A percentile compares a stretch with the other conserved stretches of the same genome.
phyloP scores from a whole-genome alignment of 73 alveolate genomes.

The Tetrahymena borealis region DNA sequence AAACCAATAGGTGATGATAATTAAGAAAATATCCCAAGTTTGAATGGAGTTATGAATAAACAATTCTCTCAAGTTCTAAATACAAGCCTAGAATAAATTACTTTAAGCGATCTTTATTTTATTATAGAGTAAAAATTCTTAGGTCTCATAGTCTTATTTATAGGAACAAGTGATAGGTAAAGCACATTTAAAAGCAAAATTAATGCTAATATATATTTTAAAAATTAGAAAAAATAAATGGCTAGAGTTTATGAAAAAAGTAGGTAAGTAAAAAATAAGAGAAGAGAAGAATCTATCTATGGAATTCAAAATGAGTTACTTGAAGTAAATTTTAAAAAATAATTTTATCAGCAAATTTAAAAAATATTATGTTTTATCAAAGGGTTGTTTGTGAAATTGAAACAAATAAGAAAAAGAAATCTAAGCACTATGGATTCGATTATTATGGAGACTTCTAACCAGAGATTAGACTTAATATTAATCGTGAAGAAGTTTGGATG shows the following conservation, averaged over 20 bases:
- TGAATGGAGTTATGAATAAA: background rate
- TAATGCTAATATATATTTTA: background rate
- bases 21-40: background rate
- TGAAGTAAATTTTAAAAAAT: background rate
- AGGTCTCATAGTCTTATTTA: background rate
- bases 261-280: background rate
- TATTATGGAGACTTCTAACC: background rate
- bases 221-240: background rate
- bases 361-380: background rate
- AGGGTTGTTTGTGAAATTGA: background rate
- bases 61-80: background rate
- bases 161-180: background rate
- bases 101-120: background rate
- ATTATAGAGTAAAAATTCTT: background rate
- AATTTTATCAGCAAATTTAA: background rate
- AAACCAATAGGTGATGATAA: background rate
- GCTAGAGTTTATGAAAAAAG: background rate
- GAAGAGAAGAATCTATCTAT: background rate
- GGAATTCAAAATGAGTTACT: background rate
- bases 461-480: background rate
- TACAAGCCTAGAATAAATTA: background rate
- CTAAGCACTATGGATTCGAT: background rate
- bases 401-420: background rate
- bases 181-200: background rate
- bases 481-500: background rate